These are phyloP conservation scores for Torulaspora maleeae DNA, from an alignment of 805 yeast species.

Conservation along the genomic window DNA sequence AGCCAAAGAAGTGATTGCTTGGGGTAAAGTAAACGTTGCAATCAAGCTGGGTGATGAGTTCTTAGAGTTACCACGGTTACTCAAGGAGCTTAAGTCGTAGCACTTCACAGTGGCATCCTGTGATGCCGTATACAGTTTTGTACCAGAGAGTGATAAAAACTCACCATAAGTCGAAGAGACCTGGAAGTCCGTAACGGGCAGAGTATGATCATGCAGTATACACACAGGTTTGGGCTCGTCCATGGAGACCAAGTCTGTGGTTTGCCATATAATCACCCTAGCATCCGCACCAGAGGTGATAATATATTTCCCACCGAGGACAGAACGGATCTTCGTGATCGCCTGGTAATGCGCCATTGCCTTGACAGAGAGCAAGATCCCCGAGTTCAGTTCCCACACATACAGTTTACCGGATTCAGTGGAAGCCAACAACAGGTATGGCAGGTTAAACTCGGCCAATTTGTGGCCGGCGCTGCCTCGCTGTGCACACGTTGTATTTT, in stretches of 20 bases:
- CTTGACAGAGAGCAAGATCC: conserved; percentile 62
- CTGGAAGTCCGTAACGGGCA: conserved; percentile 41
- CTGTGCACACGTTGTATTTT: conserved; percentile 17
- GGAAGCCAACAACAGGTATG: conserved; percentile 65
- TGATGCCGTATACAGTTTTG: conserved; percentile 64
- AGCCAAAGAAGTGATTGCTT: conserved; percentile 52
- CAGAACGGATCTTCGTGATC: conserved; percentile 54
- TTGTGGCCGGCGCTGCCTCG: conserved; percentile 21
- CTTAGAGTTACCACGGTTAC: conserved; percentile 7
- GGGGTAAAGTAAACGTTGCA: conserved; percentile 67
- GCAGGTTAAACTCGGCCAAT: conserved; percentile 44
- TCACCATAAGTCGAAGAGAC: conserved; percentile 45
- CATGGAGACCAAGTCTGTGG: conserved; percentile 48
- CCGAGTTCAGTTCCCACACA: conserved; percentile 82
- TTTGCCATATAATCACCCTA: conserved; percentile 68
- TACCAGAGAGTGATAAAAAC: conserved; percentile 40
- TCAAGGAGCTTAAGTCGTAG: conserved; percentile 45
- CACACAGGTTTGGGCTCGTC: conserved; percentile 52
- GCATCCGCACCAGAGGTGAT: conserved; percentile 81
- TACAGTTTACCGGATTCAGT: conserved; percentile 63
- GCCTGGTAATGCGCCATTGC: conserved; percentile 79
- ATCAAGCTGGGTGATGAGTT: conserved; percentile 37
- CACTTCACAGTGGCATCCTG: conserved; percentile 70
- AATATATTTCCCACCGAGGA: conserved; percentile 59
- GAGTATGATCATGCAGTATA: conserved; percentile 55